Percentiles rank a stretch among this genome's conserved stretches.
phyloP scores from a whole-genome alignment of 1,284 basidiomycete species.

The Athelia psychrophila region DNA sequence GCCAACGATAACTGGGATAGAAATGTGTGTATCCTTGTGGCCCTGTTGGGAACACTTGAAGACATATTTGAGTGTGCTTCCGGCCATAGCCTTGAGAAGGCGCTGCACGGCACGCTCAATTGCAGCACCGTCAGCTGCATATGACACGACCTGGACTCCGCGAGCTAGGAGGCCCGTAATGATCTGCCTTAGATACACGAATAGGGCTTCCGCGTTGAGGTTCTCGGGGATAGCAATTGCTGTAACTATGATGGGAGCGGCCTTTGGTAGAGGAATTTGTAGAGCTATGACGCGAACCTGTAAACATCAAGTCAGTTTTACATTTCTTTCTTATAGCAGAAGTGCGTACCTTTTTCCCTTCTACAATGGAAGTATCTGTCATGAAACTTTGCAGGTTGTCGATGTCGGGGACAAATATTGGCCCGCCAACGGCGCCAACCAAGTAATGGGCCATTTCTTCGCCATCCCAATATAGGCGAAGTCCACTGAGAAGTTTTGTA shows the following conservation, averaged over 20 bases:
- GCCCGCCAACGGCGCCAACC: conserved; percentile 19
- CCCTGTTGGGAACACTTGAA: conserved; percentile 9
- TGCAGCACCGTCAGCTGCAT: conserved; percentile 26
- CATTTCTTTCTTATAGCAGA: too few species aligned
- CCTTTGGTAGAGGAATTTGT: conserved; percentile 19
- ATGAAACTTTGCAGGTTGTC: conserved; percentile 11
- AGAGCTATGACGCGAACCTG: conserved; percentile 22
- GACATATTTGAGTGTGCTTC: background rate
- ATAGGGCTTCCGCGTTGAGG: conserved; percentile 14
- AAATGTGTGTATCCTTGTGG: background rate
- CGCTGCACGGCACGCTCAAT: conserved; percentile 22
- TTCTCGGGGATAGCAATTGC: conserved; percentile 20
- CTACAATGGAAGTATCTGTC: conserved; percentile 5
- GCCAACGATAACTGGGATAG: conserved; percentile 5
- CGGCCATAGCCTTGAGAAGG: conserved; percentile 7
- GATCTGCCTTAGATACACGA: conserved; percentile 8
- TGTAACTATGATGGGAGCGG: conserved; percentile 23
- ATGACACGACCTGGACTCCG: conserved; percentile 20
- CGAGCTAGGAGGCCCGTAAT: conserved; percentile 15
- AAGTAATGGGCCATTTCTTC: conserved; percentile 15
- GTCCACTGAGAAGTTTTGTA: conserved; percentile 21
- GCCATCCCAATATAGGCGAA: conserved; percentile 19
- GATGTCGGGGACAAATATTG: conserved; percentile 14
- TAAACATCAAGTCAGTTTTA: too few species aligned
- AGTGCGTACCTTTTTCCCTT: conserved; percentile 17